Evolutionary conservation across 2,329 filamentous ascomycete species (phyloP).

Genomic region (Furcasterigmium sp.): DNA sequence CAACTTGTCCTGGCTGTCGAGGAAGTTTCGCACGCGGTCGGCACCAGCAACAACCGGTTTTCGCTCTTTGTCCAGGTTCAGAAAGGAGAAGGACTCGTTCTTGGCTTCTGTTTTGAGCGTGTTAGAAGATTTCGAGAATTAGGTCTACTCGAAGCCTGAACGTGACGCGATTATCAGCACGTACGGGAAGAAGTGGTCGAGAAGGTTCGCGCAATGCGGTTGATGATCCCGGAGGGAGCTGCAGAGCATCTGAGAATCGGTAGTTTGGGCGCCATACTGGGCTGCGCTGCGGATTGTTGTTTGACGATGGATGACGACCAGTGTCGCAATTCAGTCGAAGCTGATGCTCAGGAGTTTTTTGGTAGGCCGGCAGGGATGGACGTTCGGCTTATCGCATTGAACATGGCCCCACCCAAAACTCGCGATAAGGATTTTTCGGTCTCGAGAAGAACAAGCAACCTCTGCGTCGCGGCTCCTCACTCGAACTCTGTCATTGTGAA

Average conservation of each 20-base stretch:
- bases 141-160: neutral
- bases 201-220: conserved; percentile 9
- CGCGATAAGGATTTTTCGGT: conserved; percentile 8
- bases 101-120: neutral
- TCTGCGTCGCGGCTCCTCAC: too few species aligned
- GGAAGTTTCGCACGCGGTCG: conserved; percentile 8
- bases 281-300: conserved; percentile 10
- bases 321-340: conserved; percentile 2
- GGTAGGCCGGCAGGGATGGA: conserved; percentile 13
- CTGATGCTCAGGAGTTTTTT: conserved; percentile 8
- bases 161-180: conserved; percentile 4
- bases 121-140: too few species aligned
- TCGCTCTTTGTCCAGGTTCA: conserved; percentile 8
- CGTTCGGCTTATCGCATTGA: conserved; percentile 8
- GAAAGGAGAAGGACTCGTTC: neutral
- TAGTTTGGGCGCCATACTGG: conserved; percentile 35
- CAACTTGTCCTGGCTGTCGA: conserved; percentile 16
- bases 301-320: conserved; percentile 4
- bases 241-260: conserved; percentile 14
- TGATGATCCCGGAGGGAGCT: conserved; percentile 8
- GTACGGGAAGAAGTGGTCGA: conserved; percentile 9
- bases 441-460: neutral
- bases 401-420: neutral
- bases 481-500: neutral
- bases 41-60: conserved; percentile 1